phyloP scores from a whole-genome alignment of 164 flowering plant species.

The Kingdonia uniflora region DNA sequence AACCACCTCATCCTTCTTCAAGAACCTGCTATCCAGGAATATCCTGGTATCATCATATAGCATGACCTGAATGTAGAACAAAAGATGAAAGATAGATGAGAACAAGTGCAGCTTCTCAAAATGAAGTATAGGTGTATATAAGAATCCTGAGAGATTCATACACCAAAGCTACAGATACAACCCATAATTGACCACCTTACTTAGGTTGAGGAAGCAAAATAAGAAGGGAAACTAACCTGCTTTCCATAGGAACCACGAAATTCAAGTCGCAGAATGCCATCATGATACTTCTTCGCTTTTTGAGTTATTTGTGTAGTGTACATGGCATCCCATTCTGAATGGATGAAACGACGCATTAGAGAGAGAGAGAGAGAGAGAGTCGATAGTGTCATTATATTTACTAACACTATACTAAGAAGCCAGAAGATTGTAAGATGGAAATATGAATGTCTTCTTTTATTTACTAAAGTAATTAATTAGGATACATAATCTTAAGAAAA shows the following conservation, averaged over 20 bases:
- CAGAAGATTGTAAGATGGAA: too few relatives aligned
- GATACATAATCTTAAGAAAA: too few relatives aligned
- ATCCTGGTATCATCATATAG: conserved; percentile 66
- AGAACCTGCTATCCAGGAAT: conserved; percentile 46
- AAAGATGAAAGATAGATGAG: neutral
- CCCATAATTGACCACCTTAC: neutral
- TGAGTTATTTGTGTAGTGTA: conserved; percentile 62
- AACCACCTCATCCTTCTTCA: conserved; percentile 59
- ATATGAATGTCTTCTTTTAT: too few relatives aligned
- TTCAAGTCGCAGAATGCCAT: conserved; percentile 46
- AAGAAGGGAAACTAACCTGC: conserved; percentile 33
- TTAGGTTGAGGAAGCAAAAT: too few relatives aligned
- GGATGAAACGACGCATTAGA: neutral
- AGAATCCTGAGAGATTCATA: too few relatives aligned
- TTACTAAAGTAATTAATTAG: too few relatives aligned
- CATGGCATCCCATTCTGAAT: conserved; percentile 43
- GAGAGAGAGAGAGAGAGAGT: too few relatives aligned
- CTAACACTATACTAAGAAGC: too few relatives aligned
- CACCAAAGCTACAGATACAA: neutral
- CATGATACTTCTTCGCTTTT: conserved; percentile 78
- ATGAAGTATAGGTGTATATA: too few relatives aligned
- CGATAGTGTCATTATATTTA: too few relatives aligned
- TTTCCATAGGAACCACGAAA: conserved; percentile 33
- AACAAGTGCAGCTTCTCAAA: neutral
- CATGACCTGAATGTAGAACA: conserved; percentile 30